A percentile compares a stretch with the other conserved stretches of the same genome.
Evolutionary conservation across 2,329 filamentous ascomycete genomes (phyloP).

Genomic region (Aspergillus spinulosporus): DNA sequence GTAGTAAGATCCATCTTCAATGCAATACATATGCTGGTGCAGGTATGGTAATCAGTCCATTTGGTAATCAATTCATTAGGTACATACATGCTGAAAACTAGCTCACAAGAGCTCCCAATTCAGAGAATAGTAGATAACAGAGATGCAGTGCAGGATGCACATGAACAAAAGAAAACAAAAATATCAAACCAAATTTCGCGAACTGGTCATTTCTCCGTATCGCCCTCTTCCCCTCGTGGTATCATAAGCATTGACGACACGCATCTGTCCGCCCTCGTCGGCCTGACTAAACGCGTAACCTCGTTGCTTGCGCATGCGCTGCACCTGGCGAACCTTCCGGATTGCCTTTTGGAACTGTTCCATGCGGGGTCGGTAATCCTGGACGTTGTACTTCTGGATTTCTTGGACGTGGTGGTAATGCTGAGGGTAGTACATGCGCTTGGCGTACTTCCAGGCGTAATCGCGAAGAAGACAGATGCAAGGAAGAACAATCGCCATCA

Average conservation of each 20-base stretch:
- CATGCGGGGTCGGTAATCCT: constrained; percentile 98
- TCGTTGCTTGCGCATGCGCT: constrained; percentile 98
- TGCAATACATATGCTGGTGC: too few species aligned
- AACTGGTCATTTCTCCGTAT: constrained; percentile 91
- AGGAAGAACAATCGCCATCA: constrained; percentile 77
- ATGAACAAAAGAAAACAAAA: constrained; percentile 1
- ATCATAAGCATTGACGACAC: constrained; percentile 95
- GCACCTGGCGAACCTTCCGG: constrained; percentile 94
- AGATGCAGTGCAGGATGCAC: constrained; percentile 11
- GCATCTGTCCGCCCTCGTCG: constrained; percentile 85
- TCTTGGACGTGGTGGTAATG: constrained; percentile 98
- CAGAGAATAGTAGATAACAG: constrained; percentile 4
- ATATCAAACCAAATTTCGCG: constrained; percentile 38
- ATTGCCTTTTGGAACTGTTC: constrained; percentile 99
- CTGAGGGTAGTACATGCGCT: constrained; percentile 95
- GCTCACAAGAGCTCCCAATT: not conserved
- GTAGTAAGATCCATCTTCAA: too few species aligned
- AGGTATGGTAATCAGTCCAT: too few species aligned
- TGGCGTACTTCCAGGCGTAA: constrained; percentile 94
- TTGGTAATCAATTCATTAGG: constrained; percentile 2
- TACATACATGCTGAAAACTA: constrained; percentile 1
- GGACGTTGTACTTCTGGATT: constrained; percentile 99
- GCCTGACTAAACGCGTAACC: constrained; percentile 98
- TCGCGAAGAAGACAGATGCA: constrained; percentile 81
- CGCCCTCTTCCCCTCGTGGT: constrained; percentile 87